Evolutionary conservation across 139 green algal genomes (phyloP), one percentile per base, ranked within the genome.

Genomic region (Choricystis sp.): DNA sequence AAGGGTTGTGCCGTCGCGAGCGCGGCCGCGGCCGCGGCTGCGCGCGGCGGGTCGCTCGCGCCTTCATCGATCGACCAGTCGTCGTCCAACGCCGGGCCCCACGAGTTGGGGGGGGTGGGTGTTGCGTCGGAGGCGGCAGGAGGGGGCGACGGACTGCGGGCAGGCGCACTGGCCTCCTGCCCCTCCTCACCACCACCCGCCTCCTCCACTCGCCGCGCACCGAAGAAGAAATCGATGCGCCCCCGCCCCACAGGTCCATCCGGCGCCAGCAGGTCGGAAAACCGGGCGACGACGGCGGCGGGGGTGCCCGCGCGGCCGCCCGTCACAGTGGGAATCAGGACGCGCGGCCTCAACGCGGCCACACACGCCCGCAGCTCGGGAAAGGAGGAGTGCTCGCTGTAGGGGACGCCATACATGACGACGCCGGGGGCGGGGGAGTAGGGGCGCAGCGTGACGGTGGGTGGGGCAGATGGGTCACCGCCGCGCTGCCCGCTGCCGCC

Each of bases 361-460:
- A 96, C 83, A 66, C 85, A 94, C 29, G 86, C 77, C 22, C 61
- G 68, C 25, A 96, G 80, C 77, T 96, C 89, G 0, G 57, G 26
- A 65, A 80, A 96, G 74, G 60, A 82, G 62, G 67, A 85, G 74
- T 96, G 89, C 76, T 96, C 89, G 24, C 67, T 83, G 85, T 96
- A 96, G 2, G 89, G 88, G 49, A 95, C 80, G 48, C 94, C 78
- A 67, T 93, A 78, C 25, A 91, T 72, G 1, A n/a, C 56, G n/a
- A 59, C n/a, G 56, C 56, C 56, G 16, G 23, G n/a, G 23, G 14
- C n/a, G 22, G 9, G 9, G 9, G 40, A 16, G 40, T 16, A 16
- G 9, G 40, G 40, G 40, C 40, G 40, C 40, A 16, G 40, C 40
- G 40, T 16, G 40, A 16, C 40, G 40, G 40, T 16, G 40, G 40